Percentiles rank a stretch among this genome's conserved stretches.
These are phyloP conservation scores for Termitomyces sp. DNA, from an alignment of 768 basidiomycete species.

Conservation along the genomic window DNA sequence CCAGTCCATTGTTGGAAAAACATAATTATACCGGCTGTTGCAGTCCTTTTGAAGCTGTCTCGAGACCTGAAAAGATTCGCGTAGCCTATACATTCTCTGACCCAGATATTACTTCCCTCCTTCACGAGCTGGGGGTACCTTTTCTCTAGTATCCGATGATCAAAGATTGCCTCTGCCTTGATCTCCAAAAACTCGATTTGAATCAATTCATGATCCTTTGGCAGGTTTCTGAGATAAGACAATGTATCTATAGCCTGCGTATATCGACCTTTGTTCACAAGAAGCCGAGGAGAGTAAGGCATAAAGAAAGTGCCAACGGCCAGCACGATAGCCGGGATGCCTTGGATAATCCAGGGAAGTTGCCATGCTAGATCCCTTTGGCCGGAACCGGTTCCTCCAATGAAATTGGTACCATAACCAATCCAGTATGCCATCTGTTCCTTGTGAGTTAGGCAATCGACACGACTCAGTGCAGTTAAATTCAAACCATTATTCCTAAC, in stretches of 20 bases:
- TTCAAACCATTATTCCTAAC: constrained; percentile 11
- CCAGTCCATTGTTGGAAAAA: constrained; percentile 19
- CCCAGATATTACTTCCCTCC: constrained; percentile 11
- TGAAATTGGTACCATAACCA: constrained; percentile 14
- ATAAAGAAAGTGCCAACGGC: constrained; percentile 21
- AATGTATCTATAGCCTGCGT: constrained; percentile 28
- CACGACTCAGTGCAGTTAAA: neutral
- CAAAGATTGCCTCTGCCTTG: constrained; percentile 13
- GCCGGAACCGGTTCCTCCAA: constrained; percentile 10
- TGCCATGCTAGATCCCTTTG: constrained; percentile 14
- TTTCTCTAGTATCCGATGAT: constrained; percentile 15
- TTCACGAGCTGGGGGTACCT: constrained; percentile 15
- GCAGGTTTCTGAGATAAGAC: constrained; percentile 26
- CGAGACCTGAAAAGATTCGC: constrained; percentile 12
- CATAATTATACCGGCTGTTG: constrained; percentile 13
- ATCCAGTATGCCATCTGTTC: constrained; percentile 13
- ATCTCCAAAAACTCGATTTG: constrained; percentile 34
- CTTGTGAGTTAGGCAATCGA: neutral
- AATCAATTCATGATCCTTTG: constrained; percentile 22
- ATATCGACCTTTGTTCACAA: constrained; percentile 29
- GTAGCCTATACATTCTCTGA: constrained; percentile 11
- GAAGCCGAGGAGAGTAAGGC: constrained; percentile 39
- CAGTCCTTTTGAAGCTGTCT: constrained; percentile 12
- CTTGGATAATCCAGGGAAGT: constrained; percentile 21
- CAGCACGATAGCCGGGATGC: constrained; percentile 29